A percentile compares a stretch with the other conserved stretches of the same genome.
phyloP scores from a whole-genome alignment of 108 stramenopile genomes.

The Cyclotella choctawhatcheeana region DNA sequence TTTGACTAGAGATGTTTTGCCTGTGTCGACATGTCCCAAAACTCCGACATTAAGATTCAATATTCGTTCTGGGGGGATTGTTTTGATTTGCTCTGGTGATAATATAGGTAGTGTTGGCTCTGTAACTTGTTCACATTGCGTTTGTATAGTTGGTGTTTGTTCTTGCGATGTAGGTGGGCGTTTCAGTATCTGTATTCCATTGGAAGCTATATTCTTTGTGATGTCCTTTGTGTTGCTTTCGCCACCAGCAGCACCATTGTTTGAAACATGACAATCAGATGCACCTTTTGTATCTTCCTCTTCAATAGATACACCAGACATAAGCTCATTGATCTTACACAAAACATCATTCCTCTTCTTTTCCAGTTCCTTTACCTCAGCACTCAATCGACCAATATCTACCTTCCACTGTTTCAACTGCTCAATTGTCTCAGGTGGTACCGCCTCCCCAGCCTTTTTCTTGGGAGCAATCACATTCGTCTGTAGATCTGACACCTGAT shows the following conservation, averaged over 20 bases:
- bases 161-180: constrained; percentile 3
- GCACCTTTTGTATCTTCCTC: background rate
- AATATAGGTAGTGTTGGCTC: constrained; percentile 32
- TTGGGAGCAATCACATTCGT: constrained; percentile 86
- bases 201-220: background rate
- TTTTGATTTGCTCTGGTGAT: constrained; percentile 46
- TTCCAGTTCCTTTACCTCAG: constrained; percentile 34
- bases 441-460: constrained; percentile 38
- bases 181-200: constrained; percentile 9
- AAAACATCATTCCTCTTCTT: constrained; percentile 18
- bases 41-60: constrained; percentile 98
- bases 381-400: constrained; percentile 28
- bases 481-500: constrained; percentile 84
- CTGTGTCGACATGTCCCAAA: constrained; percentile 97
- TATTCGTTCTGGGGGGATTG: constrained; percentile 55
- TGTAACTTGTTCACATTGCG: background rate
- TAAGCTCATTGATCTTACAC: constrained; percentile 17
- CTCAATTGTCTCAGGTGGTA: constrained; percentile 20
- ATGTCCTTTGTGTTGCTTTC: background rate
- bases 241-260: background rate
- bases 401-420: constrained; percentile 42
- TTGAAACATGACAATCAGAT: background rate
- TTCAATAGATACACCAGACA: constrained; percentile 8
- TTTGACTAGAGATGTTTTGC: constrained; percentile 97
- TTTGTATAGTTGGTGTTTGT: background rate